Percentiles rank a stretch among this genome's conserved stretches.
Conservation (phyloP, 257 asterid species). For the Leonotis leonurus region DNA sequence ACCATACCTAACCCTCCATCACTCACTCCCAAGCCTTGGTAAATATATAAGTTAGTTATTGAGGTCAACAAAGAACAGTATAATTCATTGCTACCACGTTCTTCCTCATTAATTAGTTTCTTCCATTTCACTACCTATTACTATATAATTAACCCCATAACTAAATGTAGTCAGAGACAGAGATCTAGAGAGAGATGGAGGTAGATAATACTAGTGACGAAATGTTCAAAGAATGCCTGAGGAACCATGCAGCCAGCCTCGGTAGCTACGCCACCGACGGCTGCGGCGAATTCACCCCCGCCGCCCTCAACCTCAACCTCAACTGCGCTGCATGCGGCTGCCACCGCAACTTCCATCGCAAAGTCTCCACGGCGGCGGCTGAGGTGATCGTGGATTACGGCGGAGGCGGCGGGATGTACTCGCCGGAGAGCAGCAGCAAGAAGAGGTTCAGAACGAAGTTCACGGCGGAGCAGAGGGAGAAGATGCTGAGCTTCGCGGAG, state of each 20-base stretch:
- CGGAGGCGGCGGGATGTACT: conserved; percentile 11
- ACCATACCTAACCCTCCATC: background rate
- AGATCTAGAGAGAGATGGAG: conserved; percentile 31
- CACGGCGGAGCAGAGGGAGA: conserved; percentile 58
- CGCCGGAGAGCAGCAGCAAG: conserved; percentile 35
- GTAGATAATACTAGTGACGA: conserved; percentile 31
- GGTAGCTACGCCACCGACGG: conserved; percentile 85
- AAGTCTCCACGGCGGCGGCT: conserved; percentile 19
- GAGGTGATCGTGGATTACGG: conserved; percentile 14
- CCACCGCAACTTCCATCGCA: conserved; percentile 67
- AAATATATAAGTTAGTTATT: background rate
- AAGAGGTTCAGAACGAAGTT: conserved; percentile 64
- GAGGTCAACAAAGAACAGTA: conserved; percentile 21
- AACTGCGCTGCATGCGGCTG: conserved; percentile 76
- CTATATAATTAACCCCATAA: conserved; percentile 11
- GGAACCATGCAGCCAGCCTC: conserved; percentile 76
- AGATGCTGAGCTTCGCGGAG: conserved; percentile 62
- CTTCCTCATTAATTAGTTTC: background rate
- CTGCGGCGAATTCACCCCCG: conserved; percentile 57
- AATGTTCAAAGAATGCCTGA: conserved; percentile 47
- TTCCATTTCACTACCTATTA: background rate
- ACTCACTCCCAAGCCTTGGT: background rate
- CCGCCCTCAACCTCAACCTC: conserved; percentile 14
- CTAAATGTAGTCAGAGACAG: background rate
- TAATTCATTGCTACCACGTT: conserved; percentile 45